Conservation (phyloP, 495 filamentous ascomycete species). For the Tuber borchii region DNA sequence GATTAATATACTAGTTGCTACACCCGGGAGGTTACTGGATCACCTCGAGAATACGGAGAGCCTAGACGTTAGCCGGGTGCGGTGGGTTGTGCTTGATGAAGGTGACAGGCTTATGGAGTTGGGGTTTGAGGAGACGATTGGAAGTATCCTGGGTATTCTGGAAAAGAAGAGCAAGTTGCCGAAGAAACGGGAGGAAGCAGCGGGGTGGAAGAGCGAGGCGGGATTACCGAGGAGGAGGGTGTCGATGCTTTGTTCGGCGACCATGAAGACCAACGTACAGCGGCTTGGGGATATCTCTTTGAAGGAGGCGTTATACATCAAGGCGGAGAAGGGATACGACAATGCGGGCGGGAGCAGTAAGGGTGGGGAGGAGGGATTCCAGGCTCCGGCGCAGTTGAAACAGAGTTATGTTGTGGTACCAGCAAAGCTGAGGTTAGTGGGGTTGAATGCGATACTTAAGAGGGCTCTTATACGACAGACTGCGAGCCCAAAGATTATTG, state of each 20-base stretch:
- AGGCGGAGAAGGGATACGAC: constrained; percentile 55
- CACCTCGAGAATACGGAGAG: constrained; percentile 87
- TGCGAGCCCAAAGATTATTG: constrained; percentile 85
- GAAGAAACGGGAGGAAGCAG: constrained; percentile 45
- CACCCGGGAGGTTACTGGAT: constrained; percentile 80
- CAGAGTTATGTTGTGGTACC: constrained; percentile 81
- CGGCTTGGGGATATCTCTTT: constrained; percentile 86
- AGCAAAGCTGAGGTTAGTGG: constrained; percentile 81
- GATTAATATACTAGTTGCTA: constrained; percentile 89
- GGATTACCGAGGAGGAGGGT: constrained; percentile 68
- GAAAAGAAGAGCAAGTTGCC: constrained; percentile 59
- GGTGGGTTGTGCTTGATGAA: constrained; percentile 92
- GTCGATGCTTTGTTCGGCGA: constrained; percentile 92
- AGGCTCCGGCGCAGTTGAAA: constrained; percentile 89
- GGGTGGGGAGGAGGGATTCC: constrained; percentile 56
- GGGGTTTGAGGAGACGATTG: constrained; percentile 82
- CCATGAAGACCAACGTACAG: constrained; percentile 94
- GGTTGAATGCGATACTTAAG: constrained; percentile 73
- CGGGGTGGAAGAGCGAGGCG: constrained; percentile 38
- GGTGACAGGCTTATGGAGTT: constrained; percentile 95
- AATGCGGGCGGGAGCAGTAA: constrained; percentile 42
- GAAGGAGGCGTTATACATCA: constrained; percentile 83
- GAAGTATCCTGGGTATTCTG: constrained; percentile 62
- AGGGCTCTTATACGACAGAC: constrained; percentile 78
- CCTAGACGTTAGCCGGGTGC: constrained; percentile 76